phyloP scores from a whole-genome alignment of 1,284 basidiomycete genomes.

The Ganoderma resinaceum region DNA sequence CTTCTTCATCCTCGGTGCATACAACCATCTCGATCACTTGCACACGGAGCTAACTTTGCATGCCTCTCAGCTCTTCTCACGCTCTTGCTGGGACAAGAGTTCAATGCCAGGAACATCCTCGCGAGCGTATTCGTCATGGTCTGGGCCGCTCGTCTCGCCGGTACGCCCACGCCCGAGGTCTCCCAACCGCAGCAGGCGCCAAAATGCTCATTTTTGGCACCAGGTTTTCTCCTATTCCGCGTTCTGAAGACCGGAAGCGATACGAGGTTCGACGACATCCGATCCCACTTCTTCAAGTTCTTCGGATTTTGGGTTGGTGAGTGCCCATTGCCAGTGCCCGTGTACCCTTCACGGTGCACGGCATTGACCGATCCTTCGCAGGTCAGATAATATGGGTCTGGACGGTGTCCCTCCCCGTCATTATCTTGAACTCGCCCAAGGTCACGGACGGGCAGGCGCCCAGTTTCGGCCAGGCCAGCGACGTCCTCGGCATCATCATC shows the following conservation, averaged over 20 bases:
- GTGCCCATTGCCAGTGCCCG: background rate
- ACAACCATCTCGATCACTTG: background rate
- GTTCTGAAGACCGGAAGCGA: conserved; percentile 74
- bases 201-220: background rate
- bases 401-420: conserved; percentile 70
- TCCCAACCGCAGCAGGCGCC: background rate
- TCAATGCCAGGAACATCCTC: conserved; percentile 66
- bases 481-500: conserved; percentile 74
- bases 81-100: conserved; percentile 59
- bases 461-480: conserved; percentile 67
- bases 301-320: conserved; percentile 63
- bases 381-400: conserved; percentile 72
- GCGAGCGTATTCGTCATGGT: conserved; percentile 67
- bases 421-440: conserved; percentile 72
- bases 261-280: conserved; percentile 70
- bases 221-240: conserved; percentile 70
- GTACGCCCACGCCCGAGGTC: conserved; percentile 43
- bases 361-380: conserved; percentile 21
- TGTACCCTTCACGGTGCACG: background rate
- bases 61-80: conserved; percentile 54
- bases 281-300: conserved; percentile 73
- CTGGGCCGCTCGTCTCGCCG: conserved; percentile 66
- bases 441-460: conserved; percentile 59
- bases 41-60: background rate
- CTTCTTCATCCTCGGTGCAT: conserved; percentile 66